Conservation (phyloP, 495 filamentous ascomycete species). For the Hypoxylon intermedium region DNA sequence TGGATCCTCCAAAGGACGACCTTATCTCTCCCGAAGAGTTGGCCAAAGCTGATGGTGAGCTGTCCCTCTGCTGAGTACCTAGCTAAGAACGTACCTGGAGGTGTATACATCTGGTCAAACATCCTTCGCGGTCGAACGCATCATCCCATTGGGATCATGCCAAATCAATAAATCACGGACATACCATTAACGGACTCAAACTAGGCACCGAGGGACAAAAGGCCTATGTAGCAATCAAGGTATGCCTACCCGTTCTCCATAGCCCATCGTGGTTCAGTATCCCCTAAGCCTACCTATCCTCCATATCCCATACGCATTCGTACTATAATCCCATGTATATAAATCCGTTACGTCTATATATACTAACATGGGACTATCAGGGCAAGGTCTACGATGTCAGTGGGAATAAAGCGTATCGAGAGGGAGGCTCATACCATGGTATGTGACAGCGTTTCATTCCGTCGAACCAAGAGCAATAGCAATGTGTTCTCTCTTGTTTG, state of each 20-base stretch:
- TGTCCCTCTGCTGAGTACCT: no score
- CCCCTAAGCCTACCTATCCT: no score
- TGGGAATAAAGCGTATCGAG: constrained; percentile 82
- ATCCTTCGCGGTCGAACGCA: no score
- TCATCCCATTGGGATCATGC: no score
- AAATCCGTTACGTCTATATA: neutral
- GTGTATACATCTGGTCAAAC: no score
- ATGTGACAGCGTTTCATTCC: constrained; percentile 35
- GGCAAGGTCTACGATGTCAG: constrained; percentile 93
- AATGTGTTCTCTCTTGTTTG: constrained; percentile 17
- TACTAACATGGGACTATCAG: constrained; percentile 45
- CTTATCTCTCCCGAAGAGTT: constrained; percentile 77
- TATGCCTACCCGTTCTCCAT: constrained; percentile 28
- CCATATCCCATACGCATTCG: no score
- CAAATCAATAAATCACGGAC: no score
- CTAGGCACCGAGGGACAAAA: constrained; percentile 68
- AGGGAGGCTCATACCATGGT: constrained; percentile 87
- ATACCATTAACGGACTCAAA: constrained; percentile 49
- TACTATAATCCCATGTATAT: no score
- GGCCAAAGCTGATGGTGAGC: constrained; percentile 79
- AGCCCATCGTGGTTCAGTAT: no score
- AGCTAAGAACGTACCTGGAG: no score
- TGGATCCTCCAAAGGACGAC: constrained; percentile 88
- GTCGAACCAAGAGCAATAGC: neutral
- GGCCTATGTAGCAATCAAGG: constrained; percentile 93